Percentiles rank a stretch among this genome's conserved stretches.
These are phyloP conservation scores for Apiotrichum akiyoshidainum DNA, from an alignment of 1,284 basidiomycete genomes.

Conservation along the genomic window DNA sequence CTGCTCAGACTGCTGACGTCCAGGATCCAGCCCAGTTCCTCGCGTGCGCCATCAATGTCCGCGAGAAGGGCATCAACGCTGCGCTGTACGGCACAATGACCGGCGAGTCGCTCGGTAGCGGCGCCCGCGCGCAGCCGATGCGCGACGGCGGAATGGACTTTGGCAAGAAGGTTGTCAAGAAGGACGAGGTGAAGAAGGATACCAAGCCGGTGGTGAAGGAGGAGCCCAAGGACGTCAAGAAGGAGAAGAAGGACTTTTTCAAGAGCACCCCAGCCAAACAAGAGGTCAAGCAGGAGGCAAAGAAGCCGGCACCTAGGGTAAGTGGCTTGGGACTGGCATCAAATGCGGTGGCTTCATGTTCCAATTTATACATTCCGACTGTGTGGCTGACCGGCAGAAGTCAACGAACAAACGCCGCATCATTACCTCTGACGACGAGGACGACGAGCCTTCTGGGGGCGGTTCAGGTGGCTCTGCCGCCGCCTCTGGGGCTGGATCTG, in stretches of 20 bases:
- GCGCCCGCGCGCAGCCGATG: slow-evolving; percentile 15
- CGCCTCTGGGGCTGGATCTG: background rate
- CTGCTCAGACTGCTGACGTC: no score
- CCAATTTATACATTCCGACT: no score
- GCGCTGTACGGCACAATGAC: slow-evolving; percentile 38
- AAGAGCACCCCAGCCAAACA: background rate
- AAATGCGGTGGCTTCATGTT: background rate
- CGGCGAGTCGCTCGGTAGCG: slow-evolving; percentile 27
- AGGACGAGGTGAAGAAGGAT: slow-evolving; percentile 5
- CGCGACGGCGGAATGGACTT: slow-evolving; percentile 32
- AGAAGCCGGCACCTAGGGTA: background rate
- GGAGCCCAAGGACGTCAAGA: background rate
- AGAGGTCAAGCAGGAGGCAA: background rate
- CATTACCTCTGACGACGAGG: slow-evolving; percentile 37
- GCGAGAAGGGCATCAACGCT: slow-evolving; percentile 25
- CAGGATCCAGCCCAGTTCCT: slow-evolving; percentile 43
- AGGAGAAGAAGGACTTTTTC: background rate
- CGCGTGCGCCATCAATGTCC: slow-evolving; percentile 24
- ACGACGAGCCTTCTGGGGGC: slow-evolving; percentile 16
- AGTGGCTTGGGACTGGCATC: background rate
- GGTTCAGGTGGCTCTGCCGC: background rate
- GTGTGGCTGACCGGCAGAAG: background rate
- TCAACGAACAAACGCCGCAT: slow-evolving; percentile 29
- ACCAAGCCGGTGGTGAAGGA: background rate
- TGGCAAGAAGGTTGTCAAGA: slow-evolving; percentile 11